Percentiles rank a stretch among this genome's conserved stretches.
Conservation (phyloP, 768 basidiomycete species). For the Calocera viscosa region DNA sequence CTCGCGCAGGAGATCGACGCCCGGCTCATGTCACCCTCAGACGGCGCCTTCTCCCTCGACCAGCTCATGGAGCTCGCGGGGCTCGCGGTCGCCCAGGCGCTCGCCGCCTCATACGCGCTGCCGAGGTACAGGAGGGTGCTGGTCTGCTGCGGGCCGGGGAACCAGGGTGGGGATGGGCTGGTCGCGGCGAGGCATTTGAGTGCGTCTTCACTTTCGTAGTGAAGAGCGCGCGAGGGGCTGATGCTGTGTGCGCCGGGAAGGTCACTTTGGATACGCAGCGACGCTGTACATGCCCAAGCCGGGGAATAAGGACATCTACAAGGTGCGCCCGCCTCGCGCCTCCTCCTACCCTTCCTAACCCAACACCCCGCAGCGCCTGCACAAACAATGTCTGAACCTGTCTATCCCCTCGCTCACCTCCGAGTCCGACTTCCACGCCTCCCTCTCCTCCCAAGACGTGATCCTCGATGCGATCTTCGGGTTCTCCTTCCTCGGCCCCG, state of each 20-base stretch:
- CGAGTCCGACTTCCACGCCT: slow-evolving; percentile 30
- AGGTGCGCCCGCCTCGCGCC: slow-evolving; percentile 33
- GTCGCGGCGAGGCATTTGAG: slow-evolving; percentile 92
- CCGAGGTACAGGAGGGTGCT: slow-evolving; percentile 63
- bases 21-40: slow-evolving; percentile 71
- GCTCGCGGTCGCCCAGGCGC: slow-evolving; percentile 77
- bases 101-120: slow-evolving; percentile 62
- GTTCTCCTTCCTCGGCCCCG: slow-evolving; percentile 88
- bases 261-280: slow-evolving; percentile 80
- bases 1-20: slow-evolving; percentile 89
- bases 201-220: too few relatives aligned
- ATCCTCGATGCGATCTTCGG: slow-evolving; percentile 95
- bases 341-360: not conserved
- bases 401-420: slow-evolving; percentile 56
- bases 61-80: slow-evolving; percentile 96
- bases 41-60: slow-evolving; percentile 85
- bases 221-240: too few relatives aligned
- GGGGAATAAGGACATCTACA: slow-evolving; percentile 85
- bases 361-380: slow-evolving; percentile 44
- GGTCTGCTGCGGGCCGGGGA: slow-evolving; percentile 96
- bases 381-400: slow-evolving; percentile 82
- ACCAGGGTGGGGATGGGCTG: slow-evolving; percentile 93
- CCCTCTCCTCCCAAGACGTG: slow-evolving; percentile 55
- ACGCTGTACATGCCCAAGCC: slow-evolving; percentile 94
- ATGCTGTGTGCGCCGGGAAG: not conserved